Evolutionary conservation across 2,329 filamentous ascomycete genomes (phyloP), one percentile per base, ranked within the genome.

Genomic region (Ophiocordyceps sinensis): DNA sequence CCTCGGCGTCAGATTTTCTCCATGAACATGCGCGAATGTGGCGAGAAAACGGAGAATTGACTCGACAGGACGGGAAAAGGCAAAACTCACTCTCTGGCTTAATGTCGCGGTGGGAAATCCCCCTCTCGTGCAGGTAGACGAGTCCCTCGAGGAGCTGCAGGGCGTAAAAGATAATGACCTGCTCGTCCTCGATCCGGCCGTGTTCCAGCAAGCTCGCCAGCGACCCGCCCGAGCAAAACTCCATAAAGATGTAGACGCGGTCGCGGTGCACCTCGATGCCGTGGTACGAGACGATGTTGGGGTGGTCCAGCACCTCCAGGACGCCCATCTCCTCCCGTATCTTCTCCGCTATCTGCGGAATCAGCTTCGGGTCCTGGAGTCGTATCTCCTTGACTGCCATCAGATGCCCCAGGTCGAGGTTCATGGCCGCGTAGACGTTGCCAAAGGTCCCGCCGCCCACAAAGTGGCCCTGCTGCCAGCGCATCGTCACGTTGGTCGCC

Each of bases 211-310:
- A 67, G 39, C 77, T 83, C 35, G 91, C 88, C 38, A 98, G 70
- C 14, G 89, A 96, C 17, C 91, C 91, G 40, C 91, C 89, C 5
- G 87, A 93, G 61, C 91, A 98, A 62, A 94, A 96, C 61, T 98
- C 91, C 91, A 98, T 98, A 59, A 98, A 98, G 50, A 98, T 95
- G 62, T 96, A 98, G n/a, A 98, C 91, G 57, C 94, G 91, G 68
- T 98, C 91, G 47, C 91, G 78, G 62, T 98, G 91, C 3, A 95
- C 91, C 61, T 98, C 91, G 54, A 98, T 96, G 44, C 91, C 91
- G 56, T 91, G 91, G 63, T 98, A 98, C 10, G 87, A 89, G 19
- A 98, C 93, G 45, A 98, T 85, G 57, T 98, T 98, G 19, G 91
- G 91, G 57, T 98, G 91, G 55, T 98, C 88, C 37, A 98, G 73